Base-by-base conservation (phyloP, 192 early-diverging fungal species). In the Backusella sp. region DNA sequence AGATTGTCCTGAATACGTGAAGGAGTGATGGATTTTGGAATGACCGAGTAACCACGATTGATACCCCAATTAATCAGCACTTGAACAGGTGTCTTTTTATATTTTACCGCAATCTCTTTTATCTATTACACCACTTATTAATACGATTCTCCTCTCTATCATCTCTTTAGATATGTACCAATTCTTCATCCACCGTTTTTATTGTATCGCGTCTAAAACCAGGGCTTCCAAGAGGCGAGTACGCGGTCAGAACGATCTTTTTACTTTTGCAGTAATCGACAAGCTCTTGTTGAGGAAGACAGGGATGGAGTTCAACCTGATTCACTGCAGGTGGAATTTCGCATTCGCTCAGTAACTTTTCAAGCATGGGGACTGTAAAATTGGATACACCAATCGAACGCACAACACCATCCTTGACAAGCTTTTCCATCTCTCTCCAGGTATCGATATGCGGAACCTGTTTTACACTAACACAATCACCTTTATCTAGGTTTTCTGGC, bases 361-460 rank as follows among this genome's bases (percentile, higher is more conserved):
- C 80, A 41, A 93, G 79, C 68, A 89, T 77, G 34, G 79, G 66
- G 37, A 86, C 79, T 79, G 81, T 89, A 37, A 88, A 91, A 82
- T 96, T 96, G 46, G 90, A 93, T 26, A 96, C 92, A 70, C 94
- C 95, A 59, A 96, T 94, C 23, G 86, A 69, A 26, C 85, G 81
- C 19, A 88, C 90, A 53, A 90, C 84, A 41, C 89, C 90, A 1
- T 77, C 77, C 6, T 89, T 81, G 3, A 92, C 88, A 11, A 95
- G 75, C 26, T 83, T 78, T 85, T 95, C 94, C 93, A 96, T 93
- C n/a, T 85, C 91, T 44, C 84, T 90, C 89, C 80, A 86, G 82
- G 21, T n/a, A 89, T 84, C 74, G 81, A 81, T 12, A 87, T 88
- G 49, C 81, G 90, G 91, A 9, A 94, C 87, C 7, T 41, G 32